These are phyloP conservation scores for Tritrichomonas foetus DNA, from an alignment of 208 protist species.

Conservation along the genomic window DNA sequence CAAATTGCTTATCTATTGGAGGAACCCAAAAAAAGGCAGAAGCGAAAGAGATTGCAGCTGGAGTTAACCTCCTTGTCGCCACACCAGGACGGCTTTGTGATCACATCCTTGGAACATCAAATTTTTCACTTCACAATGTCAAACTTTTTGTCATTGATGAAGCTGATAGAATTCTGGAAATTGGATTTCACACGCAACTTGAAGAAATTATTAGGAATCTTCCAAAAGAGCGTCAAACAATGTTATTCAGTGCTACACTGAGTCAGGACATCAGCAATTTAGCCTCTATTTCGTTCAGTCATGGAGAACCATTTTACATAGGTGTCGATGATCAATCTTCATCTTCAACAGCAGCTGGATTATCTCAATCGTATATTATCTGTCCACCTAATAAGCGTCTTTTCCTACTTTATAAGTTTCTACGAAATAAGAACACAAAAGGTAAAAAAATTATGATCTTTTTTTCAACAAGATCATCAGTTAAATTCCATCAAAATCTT, in stretches of 20 bases:
- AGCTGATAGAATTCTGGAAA: constrained; percentile 94
- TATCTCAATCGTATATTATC: constrained; percentile 84
- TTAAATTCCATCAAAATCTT: constrained; percentile 79
- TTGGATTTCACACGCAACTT: constrained; percentile 95
- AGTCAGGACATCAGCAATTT: constrained; percentile 92
- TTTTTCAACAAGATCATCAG: constrained; percentile 48
- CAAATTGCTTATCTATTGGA: not conserved
- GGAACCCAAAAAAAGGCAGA: constrained; percentile 6
- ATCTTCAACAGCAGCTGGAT: constrained; percentile 28
- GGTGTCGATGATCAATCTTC: constrained; percentile 74
- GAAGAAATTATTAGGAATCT: constrained; percentile 93
- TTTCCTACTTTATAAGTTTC: constrained; percentile 94
- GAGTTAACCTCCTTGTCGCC: constrained; percentile 70
- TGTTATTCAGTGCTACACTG: constrained; percentile 97
- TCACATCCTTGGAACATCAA: constrained; percentile 87
- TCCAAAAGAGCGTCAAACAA: constrained; percentile 83
- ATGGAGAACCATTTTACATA: constrained; percentile 69
- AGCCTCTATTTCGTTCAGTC: constrained; percentile 79
- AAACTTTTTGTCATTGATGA: constrained; percentile 91
- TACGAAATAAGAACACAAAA: constrained; percentile 87
- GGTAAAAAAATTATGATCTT: constrained; percentile 71
- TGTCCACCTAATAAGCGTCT: constrained; percentile 84
- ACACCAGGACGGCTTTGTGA: constrained; percentile 90
- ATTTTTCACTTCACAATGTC: not conserved
- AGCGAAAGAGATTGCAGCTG: not conserved